Base-by-base conservation (phyloP, 1,284 basidiomycete genomes). In the Malassezia arunalokei region DNA sequence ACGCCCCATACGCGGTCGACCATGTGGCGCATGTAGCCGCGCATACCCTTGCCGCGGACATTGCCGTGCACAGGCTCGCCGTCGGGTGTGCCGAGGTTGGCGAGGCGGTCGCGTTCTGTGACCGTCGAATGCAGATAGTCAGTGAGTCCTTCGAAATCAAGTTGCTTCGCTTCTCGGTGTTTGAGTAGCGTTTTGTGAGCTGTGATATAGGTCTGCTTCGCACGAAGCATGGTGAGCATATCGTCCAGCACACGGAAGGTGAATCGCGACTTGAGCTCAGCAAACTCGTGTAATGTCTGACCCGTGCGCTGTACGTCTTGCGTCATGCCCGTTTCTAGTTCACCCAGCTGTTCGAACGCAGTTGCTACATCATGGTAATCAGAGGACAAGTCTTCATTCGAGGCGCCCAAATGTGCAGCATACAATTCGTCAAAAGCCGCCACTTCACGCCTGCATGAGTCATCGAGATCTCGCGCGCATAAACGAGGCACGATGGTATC, bases 291-390 rank as follows among this genome's bases (percentile, higher is more conserved):
- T 57, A 96, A 79, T 5, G 90, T 91, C 65, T 89, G 87, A 24
- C 91, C 95, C 65, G 95, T 94, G 65, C 92, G 84, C 71, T 94
- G 92, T 57, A 99, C 76, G 1, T 88, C 89, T 63, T 95, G 89
- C 29, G 92, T 96, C 62, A 99, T 96, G 33, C 92, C 92, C 57
- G 87, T 90, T 75, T 99, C 92, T 59, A 99, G 80, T 76, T 94
- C 94, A 52, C 90, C 94, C 53, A 99, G 80, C 45, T 91, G 90
- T 75, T 98, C 91, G 54, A 95, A 86, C 43, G 87, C 85, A 54
- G 89, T 85, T 27, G 92, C 90, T 63, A 96, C 78, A 74, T 96
- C 92, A 71, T 94, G 88, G 75, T 96, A 99, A 78, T 99, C 94
- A 54, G 83, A 82, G 49, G 88, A 85, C 46, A 99, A 81, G 55